These are phyloP conservation scores for Kappamyces sp. DNA, from an alignment of 192 early-diverging fungal genomes.

Conservation along the genomic window DNA sequence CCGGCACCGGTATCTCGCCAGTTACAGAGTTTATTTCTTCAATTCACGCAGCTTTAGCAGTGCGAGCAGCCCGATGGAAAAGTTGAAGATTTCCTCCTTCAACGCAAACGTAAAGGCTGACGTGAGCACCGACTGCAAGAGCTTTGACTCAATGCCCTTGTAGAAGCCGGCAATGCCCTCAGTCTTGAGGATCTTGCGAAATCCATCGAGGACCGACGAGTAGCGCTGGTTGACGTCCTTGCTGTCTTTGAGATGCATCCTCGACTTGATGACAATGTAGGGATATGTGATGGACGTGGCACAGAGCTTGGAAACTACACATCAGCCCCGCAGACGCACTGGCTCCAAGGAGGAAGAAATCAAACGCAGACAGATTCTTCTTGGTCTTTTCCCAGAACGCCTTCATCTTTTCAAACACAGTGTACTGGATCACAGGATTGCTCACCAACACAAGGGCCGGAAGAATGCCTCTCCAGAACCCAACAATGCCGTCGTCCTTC, in stretches of 20 bases:
- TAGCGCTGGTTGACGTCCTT: conserved; percentile 68
- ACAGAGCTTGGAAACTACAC: conserved; percentile 73
- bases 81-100: conserved; percentile 44
- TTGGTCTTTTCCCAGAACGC: conserved; percentile 51
- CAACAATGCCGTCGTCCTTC: conserved; percentile 77
- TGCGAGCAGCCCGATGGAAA: conserved; percentile 34
- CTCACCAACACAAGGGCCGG: conserved; percentile 96
- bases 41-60: conserved; percentile 32
- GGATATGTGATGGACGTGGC: conserved; percentile 96
- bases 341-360: conserved; percentile 96
- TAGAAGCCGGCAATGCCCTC: conserved; percentile 80
- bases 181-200: conserved; percentile 81
- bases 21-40: conserved; percentile 13
- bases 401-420: conserved; percentile 94
- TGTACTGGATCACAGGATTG: conserved; percentile 99
- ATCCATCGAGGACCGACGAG: conserved; percentile 74
- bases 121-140: conserved; percentile 91
- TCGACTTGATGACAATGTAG: conserved; percentile 96
- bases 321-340: conserved; percentile 2
- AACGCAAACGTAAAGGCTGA: conserved; percentile 96
- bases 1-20: no score
- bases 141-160: conserved; percentile 84
- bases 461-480: conserved; percentile 86
- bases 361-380: conserved; percentile 64
- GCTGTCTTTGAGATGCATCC: conserved; percentile 94